A percentile compares a stretch with the other conserved stretches of the same genome.
phyloP scores from a whole-genome alignment of 2,329 filamentous ascomycete genomes.

The Aspergillus melleus region DNA sequence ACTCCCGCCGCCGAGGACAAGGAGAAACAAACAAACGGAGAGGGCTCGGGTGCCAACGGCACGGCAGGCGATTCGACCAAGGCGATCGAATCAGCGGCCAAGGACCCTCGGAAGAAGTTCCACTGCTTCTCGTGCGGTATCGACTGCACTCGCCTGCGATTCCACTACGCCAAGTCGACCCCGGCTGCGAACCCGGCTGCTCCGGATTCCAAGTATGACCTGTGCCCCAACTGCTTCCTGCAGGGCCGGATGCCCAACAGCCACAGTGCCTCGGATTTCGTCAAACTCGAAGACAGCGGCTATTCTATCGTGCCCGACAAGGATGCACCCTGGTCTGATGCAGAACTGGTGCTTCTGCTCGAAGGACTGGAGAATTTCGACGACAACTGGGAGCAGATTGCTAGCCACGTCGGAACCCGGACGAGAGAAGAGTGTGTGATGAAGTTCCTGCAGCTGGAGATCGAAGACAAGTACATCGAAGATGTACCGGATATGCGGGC shows the following conservation, averaged over 20 bases:
- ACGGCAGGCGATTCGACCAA: slow-evolving; percentile 58
- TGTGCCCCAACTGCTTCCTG: slow-evolving; percentile 88
- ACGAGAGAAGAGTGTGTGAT: slow-evolving; percentile 95
- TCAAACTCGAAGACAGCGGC: slow-evolving; percentile 83
- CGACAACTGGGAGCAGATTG: slow-evolving; percentile 92
- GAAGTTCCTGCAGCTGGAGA: slow-evolving; percentile 93
- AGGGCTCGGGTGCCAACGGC: slow-evolving; percentile 67
- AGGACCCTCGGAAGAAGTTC: slow-evolving; percentile 64
- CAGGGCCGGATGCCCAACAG: slow-evolving; percentile 80
- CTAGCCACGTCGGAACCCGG: slow-evolving; percentile 86
- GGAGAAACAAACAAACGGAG: slow-evolving; percentile 68
- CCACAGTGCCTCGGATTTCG: slow-evolving; percentile 77
- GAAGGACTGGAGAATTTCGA: slow-evolving; percentile 92
- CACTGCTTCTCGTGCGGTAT: slow-evolving; percentile 91
- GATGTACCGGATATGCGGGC: slow-evolving; percentile 68
- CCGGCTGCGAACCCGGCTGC: slow-evolving; percentile 57
- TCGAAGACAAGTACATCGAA: slow-evolving; percentile 95
- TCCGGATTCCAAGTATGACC: slow-evolving; percentile 71
- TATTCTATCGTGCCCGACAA: slow-evolving; percentile 78
- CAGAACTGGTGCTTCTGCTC: slow-evolving; percentile 82
- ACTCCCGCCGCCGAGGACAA: slow-evolving; percentile 67
- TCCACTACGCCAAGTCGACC: slow-evolving; percentile 66
- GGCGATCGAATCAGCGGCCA: slow-evolving; percentile 60
- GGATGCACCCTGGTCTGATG: slow-evolving; percentile 87
- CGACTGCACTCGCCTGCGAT: slow-evolving; percentile 75